Evolutionary conservation across 768 basidiomycete species (phyloP).

Genomic region (Filobasidium floriforme): DNA sequence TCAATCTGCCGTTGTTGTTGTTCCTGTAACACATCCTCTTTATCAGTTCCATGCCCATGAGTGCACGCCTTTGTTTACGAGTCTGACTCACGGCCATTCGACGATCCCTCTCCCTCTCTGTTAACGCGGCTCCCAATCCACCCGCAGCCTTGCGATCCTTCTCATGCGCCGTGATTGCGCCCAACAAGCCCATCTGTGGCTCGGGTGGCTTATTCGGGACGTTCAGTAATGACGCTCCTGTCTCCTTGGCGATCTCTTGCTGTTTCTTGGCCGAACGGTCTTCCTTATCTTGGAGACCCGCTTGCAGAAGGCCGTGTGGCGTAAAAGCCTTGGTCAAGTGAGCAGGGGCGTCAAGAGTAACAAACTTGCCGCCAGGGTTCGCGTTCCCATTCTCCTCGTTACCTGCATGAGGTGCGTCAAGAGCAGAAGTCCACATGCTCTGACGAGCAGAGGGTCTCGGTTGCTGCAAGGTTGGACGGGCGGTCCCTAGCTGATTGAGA

Average conservation of each 20-base stretch:
- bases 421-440: constrained; percentile 79
- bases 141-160: constrained; percentile 89
- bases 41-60: too few species aligned
- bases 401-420: constrained; percentile 59
- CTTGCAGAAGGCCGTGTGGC: constrained; percentile 86
- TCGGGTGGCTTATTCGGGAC: constrained; percentile 92
- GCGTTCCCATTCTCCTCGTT: constrained; percentile 46
- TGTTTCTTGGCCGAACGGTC: constrained; percentile 92
- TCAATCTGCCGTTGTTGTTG: constrained; percentile 88
- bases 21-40: constrained; percentile 51
- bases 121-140: constrained; percentile 86
- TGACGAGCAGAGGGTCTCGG: constrained; percentile 54
- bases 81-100: constrained; percentile 58
- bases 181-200: constrained; percentile 88
- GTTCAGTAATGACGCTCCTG: constrained; percentile 83
- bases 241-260: constrained; percentile 86
- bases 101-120: constrained; percentile 89
- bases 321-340: constrained; percentile 90
- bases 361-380: constrained; percentile 51
- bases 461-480: constrained; percentile 34
- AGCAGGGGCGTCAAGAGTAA: constrained; percentile 61
- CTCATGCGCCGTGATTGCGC: constrained; percentile 92
- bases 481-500: constrained; percentile 55
- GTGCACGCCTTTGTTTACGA: too few species aligned
- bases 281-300: constrained; percentile 89